These are phyloP conservation scores for Annulohypoxylon moriforme DNA, from an alignment of 495 filamentous ascomycete genomes.

Conservation along the genomic window DNA sequence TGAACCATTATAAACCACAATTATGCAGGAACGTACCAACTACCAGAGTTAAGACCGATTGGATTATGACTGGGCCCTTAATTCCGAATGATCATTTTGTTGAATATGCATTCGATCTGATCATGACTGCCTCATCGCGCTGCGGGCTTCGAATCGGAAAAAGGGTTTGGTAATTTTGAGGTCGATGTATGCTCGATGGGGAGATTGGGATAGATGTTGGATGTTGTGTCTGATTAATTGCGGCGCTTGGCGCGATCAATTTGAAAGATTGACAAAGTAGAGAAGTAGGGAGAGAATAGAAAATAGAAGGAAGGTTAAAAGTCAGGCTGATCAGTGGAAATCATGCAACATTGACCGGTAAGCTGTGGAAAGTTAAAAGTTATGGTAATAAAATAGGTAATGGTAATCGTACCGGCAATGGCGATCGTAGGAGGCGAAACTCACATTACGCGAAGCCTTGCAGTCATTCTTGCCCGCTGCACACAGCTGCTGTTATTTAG, in stretches of 20 bases:
- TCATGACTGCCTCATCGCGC: background rate
- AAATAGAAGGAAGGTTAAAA: background rate
- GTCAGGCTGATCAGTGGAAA: background rate
- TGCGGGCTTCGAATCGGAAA: background rate
- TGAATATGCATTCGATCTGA: background rate
- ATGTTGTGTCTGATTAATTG: background rate
- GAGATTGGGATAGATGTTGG: background rate
- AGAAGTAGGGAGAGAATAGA: background rate
- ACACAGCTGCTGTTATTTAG: conserved; percentile 6
- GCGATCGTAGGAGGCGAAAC: no score
- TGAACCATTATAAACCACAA: background rate
- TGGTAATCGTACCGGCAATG: no score
- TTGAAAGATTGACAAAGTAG: background rate
- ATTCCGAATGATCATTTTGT: conserved; percentile 7
- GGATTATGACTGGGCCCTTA: background rate
- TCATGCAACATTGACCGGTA: background rate
- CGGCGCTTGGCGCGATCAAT: background rate
- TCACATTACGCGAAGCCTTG: conserved; percentile 30
- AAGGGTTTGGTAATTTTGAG: background rate
- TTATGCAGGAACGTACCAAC: conserved; percentile 24
- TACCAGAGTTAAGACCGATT: background rate
- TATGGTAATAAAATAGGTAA: background rate
- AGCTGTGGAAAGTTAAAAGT: background rate
- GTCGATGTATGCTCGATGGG: background rate
- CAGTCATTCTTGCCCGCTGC: conserved; percentile 16